A percentile compares a stretch with the other conserved stretches of the same genome.
phyloP scores from a whole-genome alignment of 176 grass and related monocot species.

The Musa schizocarpa region DNA sequence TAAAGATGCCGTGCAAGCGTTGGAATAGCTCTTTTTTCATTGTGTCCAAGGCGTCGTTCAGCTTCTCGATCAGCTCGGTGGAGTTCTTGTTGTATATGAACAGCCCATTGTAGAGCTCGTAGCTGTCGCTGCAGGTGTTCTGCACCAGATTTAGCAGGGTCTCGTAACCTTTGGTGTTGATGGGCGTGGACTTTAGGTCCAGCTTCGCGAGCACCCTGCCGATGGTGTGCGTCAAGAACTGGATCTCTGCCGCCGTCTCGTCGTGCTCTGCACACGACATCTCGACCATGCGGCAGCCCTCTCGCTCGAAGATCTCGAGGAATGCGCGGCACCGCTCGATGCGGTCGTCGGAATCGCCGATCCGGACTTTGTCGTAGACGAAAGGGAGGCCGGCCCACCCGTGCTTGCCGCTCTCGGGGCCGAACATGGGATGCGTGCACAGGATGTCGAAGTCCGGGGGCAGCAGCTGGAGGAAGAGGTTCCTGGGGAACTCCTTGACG shows the following conservation, averaged over 20 bases:
- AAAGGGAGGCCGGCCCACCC: no score
- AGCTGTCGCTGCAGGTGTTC: not conserved
- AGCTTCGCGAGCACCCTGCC: no score
- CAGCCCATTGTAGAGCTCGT: not conserved
- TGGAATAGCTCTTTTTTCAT: not conserved
- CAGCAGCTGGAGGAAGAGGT: no score
- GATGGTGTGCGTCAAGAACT: no score
- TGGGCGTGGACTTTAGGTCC: no score
- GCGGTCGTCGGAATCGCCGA: not conserved
- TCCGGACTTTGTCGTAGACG: no score
- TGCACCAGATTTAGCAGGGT: not conserved
- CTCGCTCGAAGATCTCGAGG: not conserved
- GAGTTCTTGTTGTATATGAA: slow-evolving; percentile 1
- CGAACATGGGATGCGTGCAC: no score
- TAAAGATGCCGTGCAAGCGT: not conserved
- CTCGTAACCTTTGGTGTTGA: not conserved
- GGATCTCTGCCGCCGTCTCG: not conserved
- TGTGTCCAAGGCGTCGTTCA: not conserved
- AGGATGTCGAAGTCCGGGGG: no score
- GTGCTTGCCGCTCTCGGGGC: no score
- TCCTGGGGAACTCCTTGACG: no score
- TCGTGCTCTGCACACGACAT: not conserved
- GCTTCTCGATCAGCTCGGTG: not conserved
- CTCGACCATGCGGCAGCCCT: not conserved
- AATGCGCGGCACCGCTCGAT: not conserved